Percentiles rank a stretch among this genome's conserved stretches.
These are phyloP conservation scores for Carex parvula DNA, from an alignment of 176 grass and related monocot species.

Conservation along the genomic window DNA sequence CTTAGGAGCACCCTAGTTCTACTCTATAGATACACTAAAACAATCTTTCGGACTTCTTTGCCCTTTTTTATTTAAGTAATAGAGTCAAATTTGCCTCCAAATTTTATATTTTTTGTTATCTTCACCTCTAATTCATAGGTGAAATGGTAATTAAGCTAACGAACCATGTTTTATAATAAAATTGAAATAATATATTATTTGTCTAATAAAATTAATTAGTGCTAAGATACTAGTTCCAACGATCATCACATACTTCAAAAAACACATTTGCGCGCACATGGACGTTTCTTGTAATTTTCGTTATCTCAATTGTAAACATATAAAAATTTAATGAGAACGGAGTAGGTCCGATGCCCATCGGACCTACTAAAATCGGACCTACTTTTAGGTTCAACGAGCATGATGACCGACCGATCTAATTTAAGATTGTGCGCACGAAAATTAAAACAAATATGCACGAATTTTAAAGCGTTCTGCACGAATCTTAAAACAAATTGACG, in stretches of 20 bases:
- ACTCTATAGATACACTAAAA: neutral
- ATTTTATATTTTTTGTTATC: neutral
- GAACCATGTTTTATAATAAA: neutral
- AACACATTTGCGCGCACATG: conserved; percentile 9
- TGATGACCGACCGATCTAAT: too few species aligned
- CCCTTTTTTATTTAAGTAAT: neutral
- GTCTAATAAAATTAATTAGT: neutral
- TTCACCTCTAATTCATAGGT: neutral
- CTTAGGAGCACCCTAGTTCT: too few species aligned
- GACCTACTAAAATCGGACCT: too few species aligned
- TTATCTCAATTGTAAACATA: neutral
- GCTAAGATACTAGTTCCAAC: neutral
- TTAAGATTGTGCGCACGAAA: too few species aligned
- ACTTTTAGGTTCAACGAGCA: too few species aligned
- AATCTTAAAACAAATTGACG: too few species aligned
- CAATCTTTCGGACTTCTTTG: neutral
- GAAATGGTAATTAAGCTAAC: neutral
- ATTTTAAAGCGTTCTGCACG: too few species aligned
- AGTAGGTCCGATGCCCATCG: too few species aligned
- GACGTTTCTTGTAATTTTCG: neutral
- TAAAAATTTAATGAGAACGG: too few species aligned
- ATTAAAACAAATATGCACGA: too few species aligned
- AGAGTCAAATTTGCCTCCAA: neutral
- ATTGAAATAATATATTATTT: neutral
- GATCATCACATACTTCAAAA: neutral